Evolutionary conservation across 2,329 filamentous ascomycete genomes (phyloP).

Genomic region (Claviceps africana): DNA sequence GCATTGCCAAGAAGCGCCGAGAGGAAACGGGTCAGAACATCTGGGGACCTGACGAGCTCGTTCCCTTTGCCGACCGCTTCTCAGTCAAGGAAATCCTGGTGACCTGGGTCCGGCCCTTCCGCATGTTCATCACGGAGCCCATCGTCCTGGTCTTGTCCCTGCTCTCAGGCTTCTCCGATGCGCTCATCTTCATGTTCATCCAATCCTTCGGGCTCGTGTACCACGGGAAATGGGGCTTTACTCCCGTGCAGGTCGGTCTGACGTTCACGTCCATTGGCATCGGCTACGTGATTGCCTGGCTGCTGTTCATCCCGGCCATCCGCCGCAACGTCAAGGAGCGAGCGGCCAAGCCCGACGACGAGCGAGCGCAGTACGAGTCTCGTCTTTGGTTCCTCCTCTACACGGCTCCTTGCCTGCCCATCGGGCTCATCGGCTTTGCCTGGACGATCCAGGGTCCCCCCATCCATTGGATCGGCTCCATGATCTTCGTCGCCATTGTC

Average conservation of each 20-base stretch:
- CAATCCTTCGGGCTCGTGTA: conserved; percentile 58
- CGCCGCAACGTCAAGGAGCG: conserved; percentile 37
- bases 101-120: conserved; percentile 52
- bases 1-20: conserved; percentile 61
- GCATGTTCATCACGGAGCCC: conserved; percentile 60
- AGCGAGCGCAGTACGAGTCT: conserved; percentile 53
- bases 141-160: conserved; percentile 59
- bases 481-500: conserved; percentile 50
- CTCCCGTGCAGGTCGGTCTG: conserved; percentile 40
- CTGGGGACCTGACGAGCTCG: conserved; percentile 60
- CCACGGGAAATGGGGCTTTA: conserved; percentile 47
- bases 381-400: conserved; percentile 53
- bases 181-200: conserved; percentile 66
- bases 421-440: conserved; percentile 58
- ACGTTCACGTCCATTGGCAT: conserved; percentile 52
- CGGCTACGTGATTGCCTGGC: conserved; percentile 50
- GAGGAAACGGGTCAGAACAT: conserved; percentile 44
- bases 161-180: conserved; percentile 58
- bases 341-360: conserved; percentile 34
- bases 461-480: conserved; percentile 53
- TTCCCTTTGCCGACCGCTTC: conserved; percentile 44
- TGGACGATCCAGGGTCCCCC: conserved; percentile 51
- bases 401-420: conserved; percentile 43
- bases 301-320: conserved; percentile 44
- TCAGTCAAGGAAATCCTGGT: conserved; percentile 39